Base-by-base conservation (phyloP, 2,329 filamentous ascomycete species). In the Cordyceps cicadae region DNA sequence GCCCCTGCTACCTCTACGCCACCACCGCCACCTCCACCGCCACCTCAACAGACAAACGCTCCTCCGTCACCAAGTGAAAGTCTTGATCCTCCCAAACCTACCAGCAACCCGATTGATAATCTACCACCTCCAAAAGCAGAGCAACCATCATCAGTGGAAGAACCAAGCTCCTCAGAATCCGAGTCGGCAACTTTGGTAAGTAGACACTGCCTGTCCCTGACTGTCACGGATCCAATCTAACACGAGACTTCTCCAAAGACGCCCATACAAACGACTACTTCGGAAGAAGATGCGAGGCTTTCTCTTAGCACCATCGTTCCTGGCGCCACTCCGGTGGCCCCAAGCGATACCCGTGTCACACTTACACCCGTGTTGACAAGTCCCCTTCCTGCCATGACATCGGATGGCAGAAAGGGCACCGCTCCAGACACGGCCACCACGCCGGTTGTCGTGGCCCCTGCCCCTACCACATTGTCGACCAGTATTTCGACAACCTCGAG, bases 71-170 rank as follows among this genome's bases (percentile, higher is more conserved):
- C 54, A 34, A 41, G 32, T 51, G 11, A 52, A 6, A 43, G 6
- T 11, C 51, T 51, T 17, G 21, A 50, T 11, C 43, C 39, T n/a
- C 58, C 58, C 2, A 29, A 55, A 26, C 24, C 29, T 12, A 45
- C 59, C 11, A n/a, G 34, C 9, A 45, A 54, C 24, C 52, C 59
- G 17, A 12, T 56, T 24, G 59, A 61, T 19, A 50, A 46, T 51
- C 8, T 61, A 5, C 59, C 59, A 1, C 59, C 59, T 11, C 59
- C 59, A 21, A 61, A 61, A 37, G 59, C 52, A 34, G 59, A 61
- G 24, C 34, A 59, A 19, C 56, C 56, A 7, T 24, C 37, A 4
- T 39, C 45, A 24, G 37, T 12, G 43, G 17, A 43, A 48, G 24
- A 34, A 32, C 24, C 43, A 3, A 37, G 11, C 4, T 2, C 26